Evolutionary conservation across 148 eudicot species (phyloP), one percentile per base, ranked within the genome.

Genomic region (Rhododendron simsii): DNA sequence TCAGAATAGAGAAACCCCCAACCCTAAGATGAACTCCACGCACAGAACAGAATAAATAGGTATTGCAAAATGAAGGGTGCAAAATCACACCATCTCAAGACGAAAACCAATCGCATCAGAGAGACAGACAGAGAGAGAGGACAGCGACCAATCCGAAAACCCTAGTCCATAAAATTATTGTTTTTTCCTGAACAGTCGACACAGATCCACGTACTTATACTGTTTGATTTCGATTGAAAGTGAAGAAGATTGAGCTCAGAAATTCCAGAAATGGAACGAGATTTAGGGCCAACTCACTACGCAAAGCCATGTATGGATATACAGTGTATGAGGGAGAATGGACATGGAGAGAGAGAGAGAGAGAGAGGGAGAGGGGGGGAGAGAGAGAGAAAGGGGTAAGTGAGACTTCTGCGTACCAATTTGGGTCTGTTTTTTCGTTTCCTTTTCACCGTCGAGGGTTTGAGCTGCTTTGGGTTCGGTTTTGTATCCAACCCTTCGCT

Each of bases 231-330:
- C 63, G 65, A 65, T 10, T 2, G 76, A 37, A 63, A 39, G 35
- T 8, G 85, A 45, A 67, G 28, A 65, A 41, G 14, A 83, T 48
- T 30, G 79, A 28, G 78, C 85, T 71, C 2, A 26, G 28, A 45
- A 69, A 48, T 14, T 21, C 16, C 21, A 69, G 16, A 69, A 48
- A 55, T 71, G 61, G 44, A 30, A 50, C 65, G 37, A 80, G 83
- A 80, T 50, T 53, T 80, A 51, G 83, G 83, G 83, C 23, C 39
- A 80, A 80, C 57, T 51, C 53, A 80, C 65, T 12, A n/a, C n/a
- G 81, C 26, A 48, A 47, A 45, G 35, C 50, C 28, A 78, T 45
- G 20, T 80, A 28, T 47, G 50, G 18, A 16, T 55, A 50, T 14
- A 23, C 53, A 44, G 50, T 45, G n/a, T 80, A 80, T 13, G 41